These are phyloP conservation scores for Epithemia pelagica DNA, from an alignment of 108 stramenopile species.

Conservation along the genomic window DNA sequence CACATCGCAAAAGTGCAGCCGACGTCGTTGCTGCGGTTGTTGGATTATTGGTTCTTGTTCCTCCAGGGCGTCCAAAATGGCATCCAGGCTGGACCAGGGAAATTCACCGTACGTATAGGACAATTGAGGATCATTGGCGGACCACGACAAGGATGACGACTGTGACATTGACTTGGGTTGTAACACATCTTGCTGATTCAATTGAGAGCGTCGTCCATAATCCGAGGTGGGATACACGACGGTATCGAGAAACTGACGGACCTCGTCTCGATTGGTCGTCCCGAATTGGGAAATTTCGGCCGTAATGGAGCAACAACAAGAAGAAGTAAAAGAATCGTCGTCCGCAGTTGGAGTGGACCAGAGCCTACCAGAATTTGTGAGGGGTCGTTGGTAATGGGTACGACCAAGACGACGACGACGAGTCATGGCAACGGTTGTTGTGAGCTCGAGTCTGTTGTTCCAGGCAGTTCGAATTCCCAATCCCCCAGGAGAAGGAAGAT, in stretches of 20 bases:
- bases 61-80: conserved; percentile 36
- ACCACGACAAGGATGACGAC: neutral
- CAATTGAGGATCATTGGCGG: too few relatives aligned
- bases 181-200: too few relatives aligned
- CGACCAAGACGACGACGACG: too few relatives aligned
- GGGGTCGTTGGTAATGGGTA: neutral
- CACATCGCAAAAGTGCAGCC: conserved; percentile 44
- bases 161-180: too few relatives aligned
- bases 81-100: conserved; percentile 60
- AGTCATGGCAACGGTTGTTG: too few relatives aligned
- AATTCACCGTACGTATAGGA: conserved; percentile 77
- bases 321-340: neutral
- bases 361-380: neutral
- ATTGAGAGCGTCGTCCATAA: conserved; percentile 23
- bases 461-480: too few relatives aligned
- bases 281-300: neutral
- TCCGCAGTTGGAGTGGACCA: neutral
- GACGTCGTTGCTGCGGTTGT: too few relatives aligned
- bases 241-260: neutral
- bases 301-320: too few relatives aligned
- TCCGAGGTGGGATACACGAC: conserved; percentile 15
- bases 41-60: too few relatives aligned
- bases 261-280: neutral
- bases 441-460: too few relatives aligned
- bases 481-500: too few relatives aligned